Conservation (phyloP, 2,329 filamentous ascomycete genomes). For the Mycosphaerelloides madeirae region DNA sequence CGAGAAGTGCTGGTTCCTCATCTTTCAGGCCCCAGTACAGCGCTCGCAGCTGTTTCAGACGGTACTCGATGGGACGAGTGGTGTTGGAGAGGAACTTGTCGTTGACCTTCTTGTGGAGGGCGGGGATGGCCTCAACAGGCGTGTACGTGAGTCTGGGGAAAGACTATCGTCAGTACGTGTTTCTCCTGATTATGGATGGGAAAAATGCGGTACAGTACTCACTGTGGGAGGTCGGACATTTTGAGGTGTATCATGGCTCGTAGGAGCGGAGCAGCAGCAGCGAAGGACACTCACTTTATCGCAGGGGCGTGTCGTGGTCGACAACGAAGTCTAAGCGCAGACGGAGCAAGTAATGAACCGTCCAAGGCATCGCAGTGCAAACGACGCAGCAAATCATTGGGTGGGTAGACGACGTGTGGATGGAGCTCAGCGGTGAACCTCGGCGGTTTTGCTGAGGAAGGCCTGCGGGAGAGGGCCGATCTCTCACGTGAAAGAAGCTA, state of each 20-base stretch:
- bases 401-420: too few relatives aligned
- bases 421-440: too few relatives aligned
- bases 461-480: too few relatives aligned
- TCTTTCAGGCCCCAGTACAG: constrained; percentile 91
- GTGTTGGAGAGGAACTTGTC: constrained; percentile 71
- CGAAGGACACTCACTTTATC: neutral
- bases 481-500: too few relatives aligned
- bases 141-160: constrained; percentile 44
- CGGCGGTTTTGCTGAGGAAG: too few relatives aligned
- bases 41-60: constrained; percentile 80
- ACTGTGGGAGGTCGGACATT: constrained; percentile 4
- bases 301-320: too few relatives aligned
- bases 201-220: neutral
- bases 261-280: neutral
- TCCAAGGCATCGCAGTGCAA: neutral
- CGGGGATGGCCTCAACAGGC: constrained; percentile 60
- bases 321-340: too few relatives aligned
- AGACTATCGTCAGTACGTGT: neutral
- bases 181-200: neutral
- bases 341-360: too few relatives aligned
- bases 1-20: constrained; percentile 65
- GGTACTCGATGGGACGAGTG: constrained; percentile 77
- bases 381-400: neutral
- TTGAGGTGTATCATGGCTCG: constrained; percentile 5
- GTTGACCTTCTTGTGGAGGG: constrained; percentile 57